Evolutionary conservation across 108 stramenopile species (phyloP).

Genomic region (Nitzschia palea): DNA sequence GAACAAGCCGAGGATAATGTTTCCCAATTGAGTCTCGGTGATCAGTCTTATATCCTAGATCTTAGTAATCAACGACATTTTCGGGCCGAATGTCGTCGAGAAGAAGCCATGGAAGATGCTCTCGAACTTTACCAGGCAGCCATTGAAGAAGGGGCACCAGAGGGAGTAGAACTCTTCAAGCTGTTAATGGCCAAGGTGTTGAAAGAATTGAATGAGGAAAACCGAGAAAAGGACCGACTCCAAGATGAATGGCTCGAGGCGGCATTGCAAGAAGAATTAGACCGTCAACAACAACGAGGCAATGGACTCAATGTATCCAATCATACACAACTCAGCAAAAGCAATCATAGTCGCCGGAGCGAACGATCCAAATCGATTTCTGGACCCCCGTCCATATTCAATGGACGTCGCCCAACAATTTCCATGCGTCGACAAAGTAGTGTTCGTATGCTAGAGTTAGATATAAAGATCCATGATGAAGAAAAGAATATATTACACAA

Average conservation of each 20-base stretch:
- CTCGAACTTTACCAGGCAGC: constrained; percentile 19
- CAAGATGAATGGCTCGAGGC: constrained; percentile 14
- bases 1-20: constrained; percentile 10
- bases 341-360: neutral
- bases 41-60: constrained; percentile 27
- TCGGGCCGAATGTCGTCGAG: constrained; percentile 10
- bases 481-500: constrained; percentile 10
- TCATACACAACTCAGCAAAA: neutral
- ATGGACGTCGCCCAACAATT: neutral
- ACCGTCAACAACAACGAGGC: neutral
- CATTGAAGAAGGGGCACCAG: constrained; percentile 19
- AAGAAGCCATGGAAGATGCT: constrained; percentile 40
- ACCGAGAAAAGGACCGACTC: constrained; percentile 17
- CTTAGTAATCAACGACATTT: constrained; percentile 24
- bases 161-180: constrained; percentile 11
- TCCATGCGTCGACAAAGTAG: neutral
- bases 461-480: constrained; percentile 11
- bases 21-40: constrained; percentile 2
- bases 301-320: neutral
- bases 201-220: neutral
- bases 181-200: neutral
- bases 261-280: constrained; percentile 12
- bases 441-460: constrained; percentile 3
- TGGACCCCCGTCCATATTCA: neutral
- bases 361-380: neutral